Conservation (phyloP, 805 yeast genomes). For the Candida piceae region DNA sequence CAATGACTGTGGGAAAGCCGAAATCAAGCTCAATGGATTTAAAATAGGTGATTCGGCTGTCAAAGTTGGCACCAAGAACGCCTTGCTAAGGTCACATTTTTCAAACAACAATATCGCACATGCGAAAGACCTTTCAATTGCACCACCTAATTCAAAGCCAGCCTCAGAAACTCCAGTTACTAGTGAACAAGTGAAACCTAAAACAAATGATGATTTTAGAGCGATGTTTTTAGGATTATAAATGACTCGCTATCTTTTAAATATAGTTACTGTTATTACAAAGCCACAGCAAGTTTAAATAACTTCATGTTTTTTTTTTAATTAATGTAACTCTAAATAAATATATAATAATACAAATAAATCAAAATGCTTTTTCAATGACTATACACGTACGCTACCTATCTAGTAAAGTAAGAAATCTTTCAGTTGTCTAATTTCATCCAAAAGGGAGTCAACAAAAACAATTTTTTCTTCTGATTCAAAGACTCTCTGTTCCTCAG, state of each 20-base stretch:
- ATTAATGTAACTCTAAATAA: too few species aligned
- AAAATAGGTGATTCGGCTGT: slow-evolving; percentile 29
- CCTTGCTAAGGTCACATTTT: slow-evolving; percentile 17
- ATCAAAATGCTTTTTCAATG: too few species aligned
- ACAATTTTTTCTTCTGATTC: slow-evolving; percentile 41
- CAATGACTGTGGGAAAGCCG: slow-evolving; percentile 47
- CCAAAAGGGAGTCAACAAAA: slow-evolving; percentile 42
- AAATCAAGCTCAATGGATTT: slow-evolving; percentile 37
- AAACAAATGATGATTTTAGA: slow-evolving; percentile 36
- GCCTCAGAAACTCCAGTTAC: not conserved
- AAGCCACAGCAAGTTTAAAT: too few species aligned
- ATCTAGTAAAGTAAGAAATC: slow-evolving; percentile 31
- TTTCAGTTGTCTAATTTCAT: slow-evolving; percentile 50
- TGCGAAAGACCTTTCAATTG: too few species aligned
- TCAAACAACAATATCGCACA: not conserved
- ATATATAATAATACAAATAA: too few species aligned
- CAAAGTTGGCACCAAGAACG: slow-evolving; percentile 31
- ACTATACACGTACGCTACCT: too few species aligned
- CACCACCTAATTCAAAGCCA: too few species aligned
- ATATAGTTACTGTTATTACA: too few species aligned
- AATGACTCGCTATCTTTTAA: too few species aligned
- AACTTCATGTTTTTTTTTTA: too few species aligned
- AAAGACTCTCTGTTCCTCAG: slow-evolving; percentile 57
- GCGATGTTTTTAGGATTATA: slow-evolving; percentile 25
- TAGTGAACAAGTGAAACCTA: slow-evolving; percentile 5